Base-by-base conservation (phyloP, 768 basidiomycete species). In the Tricholomella constricta region DNA sequence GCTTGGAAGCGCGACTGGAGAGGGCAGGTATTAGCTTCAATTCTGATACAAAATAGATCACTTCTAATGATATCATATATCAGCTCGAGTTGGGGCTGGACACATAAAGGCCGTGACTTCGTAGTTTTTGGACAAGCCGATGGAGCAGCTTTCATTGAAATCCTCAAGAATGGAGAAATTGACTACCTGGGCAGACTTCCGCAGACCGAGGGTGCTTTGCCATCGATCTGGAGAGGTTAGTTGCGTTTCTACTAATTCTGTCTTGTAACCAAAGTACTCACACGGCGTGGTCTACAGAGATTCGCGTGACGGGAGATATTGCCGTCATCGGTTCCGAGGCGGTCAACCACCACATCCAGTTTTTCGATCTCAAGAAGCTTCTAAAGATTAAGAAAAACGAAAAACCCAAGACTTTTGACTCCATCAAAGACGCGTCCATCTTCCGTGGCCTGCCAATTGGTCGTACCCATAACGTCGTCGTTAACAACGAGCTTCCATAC, bases 331-430 rank as follows among this genome's bases (percentile, higher is more conserved):
- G 66, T 29, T 62, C 59, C 22, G 66, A 67, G 40, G 66, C 66
- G 1, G 51, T 44, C 15, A 60, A 61, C 40, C 66, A 67, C 40
- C 59, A 62, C 22, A 58, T 69, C 29, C 66, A 69, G 46, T 62
- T 67, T 35, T 69, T 69, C 50, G 63, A 69, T 56, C 51, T 67
- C 6, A 55, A 52, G 38, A 66, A 65, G 53, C 57, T 65, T 25
- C 52, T 63, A 26, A 41, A 52, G 12, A 51, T 47, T 36, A 58
- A 51, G 15, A 51, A 58, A 46, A 27, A 29, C 34, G 44, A 48
- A 12, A 51, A 53, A 42, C 63, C 66, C 5, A 65, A 62, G 52
- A 55, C 55, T 4, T 67, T 66, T 44, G 41, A 58, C 56, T 40
- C 57, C 52, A 15, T 67, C 62, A 45, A 54, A 52, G 35, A 63